These are phyloP conservation scores for Dictyostelium brefeldianum DNA, from an alignment of 78 protist genomes.

Conservation along the genomic window DNA sequence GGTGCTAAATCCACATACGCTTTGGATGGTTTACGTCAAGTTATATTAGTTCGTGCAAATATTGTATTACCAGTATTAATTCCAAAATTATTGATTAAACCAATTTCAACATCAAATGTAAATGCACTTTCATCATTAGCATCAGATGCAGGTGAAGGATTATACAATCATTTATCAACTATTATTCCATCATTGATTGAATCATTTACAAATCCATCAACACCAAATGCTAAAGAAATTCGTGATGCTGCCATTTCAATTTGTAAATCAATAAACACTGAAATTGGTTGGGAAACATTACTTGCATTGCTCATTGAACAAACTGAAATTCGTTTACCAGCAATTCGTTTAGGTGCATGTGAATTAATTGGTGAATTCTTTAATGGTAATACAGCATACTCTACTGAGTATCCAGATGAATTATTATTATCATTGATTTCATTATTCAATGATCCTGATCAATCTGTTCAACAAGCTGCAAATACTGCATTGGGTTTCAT, in stretches of 20 bases:
- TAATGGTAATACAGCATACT: neutral
- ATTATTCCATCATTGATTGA: conserved; percentile 80
- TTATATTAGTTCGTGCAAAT: conserved; percentile 62
- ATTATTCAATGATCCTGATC: conserved; percentile 62
- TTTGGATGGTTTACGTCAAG: conserved; percentile 90
- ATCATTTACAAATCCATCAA: conserved; percentile 44
- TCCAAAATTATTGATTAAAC: conserved; percentile 83
- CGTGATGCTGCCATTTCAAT: conserved; percentile 37
- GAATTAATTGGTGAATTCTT: conserved; percentile 59
- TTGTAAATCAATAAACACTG: neutral
- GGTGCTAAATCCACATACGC: conserved; percentile 5
- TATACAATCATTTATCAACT: conserved; percentile 73
- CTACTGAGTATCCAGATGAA: conserved; percentile 40
- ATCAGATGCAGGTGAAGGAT: conserved; percentile 82
- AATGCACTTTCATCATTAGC: conserved; percentile 85
- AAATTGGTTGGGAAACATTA: conserved; percentile 44
- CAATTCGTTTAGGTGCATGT: conserved; percentile 34
- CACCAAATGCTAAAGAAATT: conserved; percentile 26
- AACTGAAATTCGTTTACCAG: conserved; percentile 40
- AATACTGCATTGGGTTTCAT: conserved; percentile 36
- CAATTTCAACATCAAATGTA: conserved; percentile 81
- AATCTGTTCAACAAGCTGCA: conserved; percentile 56
- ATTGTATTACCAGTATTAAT: conserved; percentile 88
- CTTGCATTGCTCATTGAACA: conserved; percentile 56
- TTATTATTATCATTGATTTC: conserved; percentile 24